Evolutionary conservation across 129 eudicot genomes (phyloP), one percentile per base, ranked within the genome.

Genomic region (Ambrosia trifida): DNA sequence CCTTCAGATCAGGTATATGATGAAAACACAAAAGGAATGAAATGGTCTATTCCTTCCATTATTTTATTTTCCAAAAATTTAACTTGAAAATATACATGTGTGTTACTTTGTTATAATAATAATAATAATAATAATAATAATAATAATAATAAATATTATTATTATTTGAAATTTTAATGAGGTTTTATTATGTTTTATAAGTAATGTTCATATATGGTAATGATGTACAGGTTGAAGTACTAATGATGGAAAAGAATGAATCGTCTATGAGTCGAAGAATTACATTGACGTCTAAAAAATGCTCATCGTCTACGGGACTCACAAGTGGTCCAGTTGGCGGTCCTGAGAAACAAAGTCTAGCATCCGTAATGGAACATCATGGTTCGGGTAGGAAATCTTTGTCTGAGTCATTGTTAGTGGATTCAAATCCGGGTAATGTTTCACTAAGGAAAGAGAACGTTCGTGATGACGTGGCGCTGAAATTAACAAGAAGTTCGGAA

Each of bases 301-400:
- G 81, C 61, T 64, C 81, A 19, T 65, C 86, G 41, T 83, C 86
- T 18, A 35, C 17, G 2, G 78, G 73, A 31, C 72, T 72, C 41
- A 72, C 89, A 31, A 7, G 75, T 56, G 78, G 71, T 67, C 77
- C 75, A 2, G 79, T 80, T 46, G 87, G 85, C 80, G 73, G 87
- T 72, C 80, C 80, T 4, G 87, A 89, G 40, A 85, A 86, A 67
- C 98, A 79, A 64, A 92, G 87, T 80, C 71, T 92, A 70, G 91
- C 95, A 46, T 81, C 98, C 56, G 91, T 81, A 36, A 72, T 92
- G 9, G 98, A 92, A 77, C 87, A 86, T 16, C 97, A 89, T 76
- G 98, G 98, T 62, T 92, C 98, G 14, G 88, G 91, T 60, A 73
- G 96, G 76, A 89, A 79, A 79, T 92, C 96, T 40, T 76, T 92